phyloP scores from a whole-genome alignment of 2,329 filamentous ascomycete genomes.

The Canariomyces notabilis region DNA sequence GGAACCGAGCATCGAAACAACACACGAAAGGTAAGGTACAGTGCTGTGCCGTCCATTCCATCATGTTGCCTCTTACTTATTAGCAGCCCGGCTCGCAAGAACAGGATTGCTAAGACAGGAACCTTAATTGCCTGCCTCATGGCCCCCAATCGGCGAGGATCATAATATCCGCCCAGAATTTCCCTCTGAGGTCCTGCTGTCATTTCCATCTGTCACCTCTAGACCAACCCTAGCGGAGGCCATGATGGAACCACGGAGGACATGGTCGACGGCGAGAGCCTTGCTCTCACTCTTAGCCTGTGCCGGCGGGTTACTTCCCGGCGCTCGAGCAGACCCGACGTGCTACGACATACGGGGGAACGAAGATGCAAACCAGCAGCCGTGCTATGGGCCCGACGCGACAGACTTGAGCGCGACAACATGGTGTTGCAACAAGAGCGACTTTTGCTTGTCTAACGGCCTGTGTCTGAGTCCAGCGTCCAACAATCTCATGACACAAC shows the following conservation, averaged over 20 bases:
- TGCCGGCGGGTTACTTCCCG: conserved; percentile 3
- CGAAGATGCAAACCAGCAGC: conserved; percentile 13
- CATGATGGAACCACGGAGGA: not conserved
- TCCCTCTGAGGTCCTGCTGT: no score
- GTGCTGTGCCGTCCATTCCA: not conserved
- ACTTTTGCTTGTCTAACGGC: conserved; percentile 29
- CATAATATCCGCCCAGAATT: no score
- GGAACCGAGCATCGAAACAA: not conserved
- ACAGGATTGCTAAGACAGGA: no score
- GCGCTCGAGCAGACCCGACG: conserved; percentile 3
- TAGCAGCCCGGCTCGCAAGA: not conserved
- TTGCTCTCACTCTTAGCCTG: conserved; percentile 4
- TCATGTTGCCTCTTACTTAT: not conserved
- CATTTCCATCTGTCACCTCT: no score
- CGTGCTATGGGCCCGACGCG: conserved; percentile 20
- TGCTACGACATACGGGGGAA: conserved; percentile 21
- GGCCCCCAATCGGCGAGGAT: no score
- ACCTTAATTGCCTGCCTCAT: no score
- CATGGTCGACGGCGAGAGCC: not conserved
- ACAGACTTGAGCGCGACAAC: conserved; percentile 14
- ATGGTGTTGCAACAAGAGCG: conserved; percentile 25
- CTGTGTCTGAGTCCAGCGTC: conserved; percentile 26
- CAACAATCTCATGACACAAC: conserved; percentile 27
- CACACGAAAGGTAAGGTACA: not conserved
- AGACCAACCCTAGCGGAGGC: not conserved